These are phyloP conservation scores for Sechiopsis laciniata DNA, from an alignment of 306 rosid species.

Conservation along the genomic window DNA sequence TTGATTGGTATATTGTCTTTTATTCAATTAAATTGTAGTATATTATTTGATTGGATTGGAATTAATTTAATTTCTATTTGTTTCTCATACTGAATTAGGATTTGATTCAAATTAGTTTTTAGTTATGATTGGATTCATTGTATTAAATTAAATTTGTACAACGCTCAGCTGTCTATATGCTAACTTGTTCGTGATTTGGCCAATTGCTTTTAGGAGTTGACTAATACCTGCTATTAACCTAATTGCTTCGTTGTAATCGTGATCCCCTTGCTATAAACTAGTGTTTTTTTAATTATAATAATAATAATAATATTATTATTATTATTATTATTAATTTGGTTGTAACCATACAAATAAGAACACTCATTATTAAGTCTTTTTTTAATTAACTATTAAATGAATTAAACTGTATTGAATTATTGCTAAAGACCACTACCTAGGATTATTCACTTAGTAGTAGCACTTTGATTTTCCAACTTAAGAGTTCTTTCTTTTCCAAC, in stretches of 20 bases:
- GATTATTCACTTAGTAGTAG: too few species aligned
- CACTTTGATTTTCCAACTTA: too few species aligned
- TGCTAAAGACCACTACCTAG: too few species aligned
- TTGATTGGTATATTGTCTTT: neutral
- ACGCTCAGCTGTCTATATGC: neutral
- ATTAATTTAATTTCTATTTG: neutral
- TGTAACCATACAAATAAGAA: too few species aligned
- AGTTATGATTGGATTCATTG: neutral
- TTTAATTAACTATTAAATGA: too few species aligned
- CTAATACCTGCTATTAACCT: neutral
- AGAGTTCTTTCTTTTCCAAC: too few species aligned
- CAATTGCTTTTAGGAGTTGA: neutral
- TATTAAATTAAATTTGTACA: neutral
- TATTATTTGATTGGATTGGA: neutral
- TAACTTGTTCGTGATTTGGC: neutral
- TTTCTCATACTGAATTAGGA: neutral
- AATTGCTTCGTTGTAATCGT: conserved; percentile 1
- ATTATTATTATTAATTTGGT: too few species aligned
- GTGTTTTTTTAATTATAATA: too few species aligned
- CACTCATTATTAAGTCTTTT: too few species aligned
- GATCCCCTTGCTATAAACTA: neutral
- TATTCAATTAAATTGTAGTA: neutral
- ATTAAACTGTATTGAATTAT: too few species aligned
- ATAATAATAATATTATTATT: too few species aligned
- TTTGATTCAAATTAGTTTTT: neutral